Percentiles rank a stretch among this genome's conserved stretches.
Conservation (phyloP, 345 rosid genomes). For the Salix udensis region DNA sequence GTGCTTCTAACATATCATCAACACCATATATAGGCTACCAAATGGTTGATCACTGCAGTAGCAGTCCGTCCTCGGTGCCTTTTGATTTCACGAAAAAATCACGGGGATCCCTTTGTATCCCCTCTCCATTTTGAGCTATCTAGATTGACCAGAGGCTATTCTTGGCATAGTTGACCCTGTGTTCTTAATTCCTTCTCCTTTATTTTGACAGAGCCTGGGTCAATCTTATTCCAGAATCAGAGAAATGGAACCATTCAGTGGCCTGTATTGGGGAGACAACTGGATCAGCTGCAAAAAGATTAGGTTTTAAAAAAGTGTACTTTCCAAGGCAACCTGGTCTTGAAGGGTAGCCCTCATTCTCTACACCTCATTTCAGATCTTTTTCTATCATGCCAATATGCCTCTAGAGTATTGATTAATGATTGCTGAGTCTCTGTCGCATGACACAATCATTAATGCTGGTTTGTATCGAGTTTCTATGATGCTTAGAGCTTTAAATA, state of each 20-base stretch:
- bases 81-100: neutral
- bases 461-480: neutral
- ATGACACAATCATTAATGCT: neutral
- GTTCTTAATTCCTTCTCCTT: slow-evolving; percentile 8
- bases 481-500: neutral
- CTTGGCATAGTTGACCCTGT: neutral
- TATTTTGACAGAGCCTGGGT: slow-evolving; percentile 68
- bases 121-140: slow-evolving; percentile 2
- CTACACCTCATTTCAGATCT: neutral
- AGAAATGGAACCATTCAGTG: slow-evolving; percentile 56
- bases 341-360: slow-evolving; percentile 61
- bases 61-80: slow-evolving; percentile 2
- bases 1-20: neutral
- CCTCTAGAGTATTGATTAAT: neutral
- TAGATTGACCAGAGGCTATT: neutral
- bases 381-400: neutral
- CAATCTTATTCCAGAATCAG: slow-evolving; percentile 50
- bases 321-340: slow-evolving; percentile 75
- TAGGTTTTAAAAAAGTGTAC: slow-evolving; percentile 70
- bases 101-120: neutral
- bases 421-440: neutral
- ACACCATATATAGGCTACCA: neutral
- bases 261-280: slow-evolving; percentile 98
- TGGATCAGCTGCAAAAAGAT: slow-evolving; percentile 70
- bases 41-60: neutral